Conservation (phyloP, 441 rosid genomes). For the Populus tomentosa region DNA sequence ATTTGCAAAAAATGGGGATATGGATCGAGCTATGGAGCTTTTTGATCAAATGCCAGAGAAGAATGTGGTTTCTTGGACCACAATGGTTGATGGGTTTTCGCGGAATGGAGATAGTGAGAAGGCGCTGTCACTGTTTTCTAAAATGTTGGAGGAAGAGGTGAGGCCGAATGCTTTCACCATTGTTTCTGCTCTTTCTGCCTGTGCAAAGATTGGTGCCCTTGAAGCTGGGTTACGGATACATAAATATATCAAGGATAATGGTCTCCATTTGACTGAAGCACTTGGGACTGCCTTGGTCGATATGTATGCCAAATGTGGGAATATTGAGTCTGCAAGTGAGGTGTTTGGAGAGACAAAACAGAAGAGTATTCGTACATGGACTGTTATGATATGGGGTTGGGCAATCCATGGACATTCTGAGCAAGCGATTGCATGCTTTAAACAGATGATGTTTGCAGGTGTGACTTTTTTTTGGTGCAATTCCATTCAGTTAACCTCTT, state of each 20-base stretch:
- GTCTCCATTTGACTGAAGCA: conserved; percentile 35
- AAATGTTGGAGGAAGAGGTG: conserved; percentile 47
- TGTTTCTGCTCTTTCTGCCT: conserved; percentile 55
- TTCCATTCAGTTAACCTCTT: not conserved
- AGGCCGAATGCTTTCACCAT: conserved; percentile 45
- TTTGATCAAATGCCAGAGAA: conserved; percentile 46
- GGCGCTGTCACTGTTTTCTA: conserved; percentile 44
- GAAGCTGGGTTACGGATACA: conserved; percentile 45
- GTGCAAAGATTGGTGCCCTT: conserved; percentile 63
- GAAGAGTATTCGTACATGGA: conserved; percentile 55
- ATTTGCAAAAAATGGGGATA: conserved; percentile 30
- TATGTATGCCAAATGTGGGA: conserved; percentile 66
- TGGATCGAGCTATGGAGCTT: conserved; percentile 38
- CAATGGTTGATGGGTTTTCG: conserved; percentile 45
- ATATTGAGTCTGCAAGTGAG: conserved; percentile 42
- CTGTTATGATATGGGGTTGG: conserved; percentile 70
- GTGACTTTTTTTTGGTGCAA: not conserved
- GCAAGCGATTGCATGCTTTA: conserved; percentile 53
- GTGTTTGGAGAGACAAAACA: conserved; percentile 41
- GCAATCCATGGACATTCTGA: conserved; percentile 47
- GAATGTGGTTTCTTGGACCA: conserved; percentile 56
- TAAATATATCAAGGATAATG: conserved; percentile 33
- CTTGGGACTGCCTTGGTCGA: conserved; percentile 48
- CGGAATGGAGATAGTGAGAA: conserved; percentile 34
- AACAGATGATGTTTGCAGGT: conserved; percentile 62